Evolutionary conservation across 2,329 filamentous ascomycete species (phyloP).

Genomic region (Dryadomyces quercus-mongolicae): DNA sequence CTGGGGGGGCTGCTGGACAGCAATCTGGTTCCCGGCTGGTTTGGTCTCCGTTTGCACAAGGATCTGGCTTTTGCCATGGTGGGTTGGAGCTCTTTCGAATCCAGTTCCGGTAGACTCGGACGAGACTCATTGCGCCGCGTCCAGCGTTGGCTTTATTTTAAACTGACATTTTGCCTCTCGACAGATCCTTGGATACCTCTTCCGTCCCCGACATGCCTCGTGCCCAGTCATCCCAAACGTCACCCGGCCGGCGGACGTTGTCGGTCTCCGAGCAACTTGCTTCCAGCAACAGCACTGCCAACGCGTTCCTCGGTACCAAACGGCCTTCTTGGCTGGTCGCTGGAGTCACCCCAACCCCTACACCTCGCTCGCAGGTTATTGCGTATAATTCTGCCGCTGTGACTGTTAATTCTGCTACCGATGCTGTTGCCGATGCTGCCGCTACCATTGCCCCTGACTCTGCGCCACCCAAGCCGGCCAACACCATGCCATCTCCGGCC

Average conservation of each 20-base stretch:
- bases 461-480: not conserved
- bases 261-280: slow-evolving; percentile 6
- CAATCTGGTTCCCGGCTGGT: no score
- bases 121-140: no score
- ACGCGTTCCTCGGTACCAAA: slow-evolving; percentile 16
- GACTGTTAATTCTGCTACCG: not conserved
- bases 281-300: slow-evolving; percentile 18
- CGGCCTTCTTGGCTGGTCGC: slow-evolving; percentile 18
- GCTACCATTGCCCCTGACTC: no score
- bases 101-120: no score
- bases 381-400: not conserved
- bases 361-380: not conserved
- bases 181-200: not conserved
- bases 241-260: not conserved
- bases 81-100: no score
- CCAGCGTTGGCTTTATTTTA: no score
- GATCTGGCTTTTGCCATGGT: no score
- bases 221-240: not conserved
- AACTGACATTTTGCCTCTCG: no score
- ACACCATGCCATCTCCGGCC: not conserved
- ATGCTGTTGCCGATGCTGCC: not conserved
- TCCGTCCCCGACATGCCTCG: not conserved
- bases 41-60: no score
- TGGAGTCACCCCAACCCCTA: not conserved
- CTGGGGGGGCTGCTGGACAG: no score